These are phyloP conservation scores for Apiospora phragmitis DNA, from an alignment of 2,329 filamentous ascomycete genomes.

Conservation along the genomic window DNA sequence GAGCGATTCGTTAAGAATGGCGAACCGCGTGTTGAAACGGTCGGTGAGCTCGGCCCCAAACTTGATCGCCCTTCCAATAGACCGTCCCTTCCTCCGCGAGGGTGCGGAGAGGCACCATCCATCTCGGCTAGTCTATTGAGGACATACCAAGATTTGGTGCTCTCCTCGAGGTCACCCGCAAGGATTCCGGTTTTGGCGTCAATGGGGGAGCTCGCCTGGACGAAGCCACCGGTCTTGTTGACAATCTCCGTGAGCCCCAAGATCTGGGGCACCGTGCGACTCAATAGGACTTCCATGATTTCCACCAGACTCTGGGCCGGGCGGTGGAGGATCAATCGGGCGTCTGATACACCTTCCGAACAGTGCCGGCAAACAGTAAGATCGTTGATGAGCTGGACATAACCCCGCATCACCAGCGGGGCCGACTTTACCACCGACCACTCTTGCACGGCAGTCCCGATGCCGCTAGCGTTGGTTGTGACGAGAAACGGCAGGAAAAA, in stretches of 20 bases:
- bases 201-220: background rate
- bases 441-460: background rate
- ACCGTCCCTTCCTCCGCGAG: background rate
- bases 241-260: background rate
- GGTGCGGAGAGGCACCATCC: background rate
- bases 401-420: background rate
- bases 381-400: background rate
- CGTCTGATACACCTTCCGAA: background rate
- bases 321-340: background rate
- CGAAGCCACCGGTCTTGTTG: background rate
- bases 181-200: no score
- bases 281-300: background rate
- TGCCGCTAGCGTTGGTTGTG: background rate
- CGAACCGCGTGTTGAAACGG: background rate
- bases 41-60: background rate
- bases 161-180: background rate
- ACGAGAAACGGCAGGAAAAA: background rate
- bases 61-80: background rate
- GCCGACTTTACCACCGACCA: background rate
- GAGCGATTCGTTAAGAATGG: background rate
- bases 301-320: background rate
- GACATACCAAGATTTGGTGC: background rate
- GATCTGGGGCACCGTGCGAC: background rate
- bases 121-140: background rate
- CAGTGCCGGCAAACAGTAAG: background rate